Conservation (phyloP, 2,329 filamentous ascomycete species). For the Lomentospora prolificans region DNA sequence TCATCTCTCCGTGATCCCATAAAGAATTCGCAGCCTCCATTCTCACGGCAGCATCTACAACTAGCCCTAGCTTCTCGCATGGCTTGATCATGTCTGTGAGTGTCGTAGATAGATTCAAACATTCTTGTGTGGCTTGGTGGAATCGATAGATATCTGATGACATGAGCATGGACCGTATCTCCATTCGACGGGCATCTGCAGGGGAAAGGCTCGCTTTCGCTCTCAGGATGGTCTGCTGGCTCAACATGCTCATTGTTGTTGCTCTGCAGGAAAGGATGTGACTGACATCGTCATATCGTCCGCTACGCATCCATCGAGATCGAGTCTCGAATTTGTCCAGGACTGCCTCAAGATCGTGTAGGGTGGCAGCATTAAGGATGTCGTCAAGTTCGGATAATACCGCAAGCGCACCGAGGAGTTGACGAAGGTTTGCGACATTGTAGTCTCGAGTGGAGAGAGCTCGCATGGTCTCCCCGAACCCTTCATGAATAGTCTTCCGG, state of each 20-base stretch:
- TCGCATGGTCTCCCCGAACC: conserved; percentile 50
- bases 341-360: conserved; percentile 49
- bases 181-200: conserved; percentile 56
- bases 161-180: conserved; percentile 67
- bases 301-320: conserved; percentile 71
- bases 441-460: conserved; percentile 39
- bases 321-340: conserved; percentile 56
- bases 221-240: conserved; percentile 56
- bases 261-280: conserved; percentile 75
- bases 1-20: conserved; percentile 89
- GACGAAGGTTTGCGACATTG: conserved; percentile 41
- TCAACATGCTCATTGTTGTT: conserved; percentile 71
- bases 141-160: conserved; percentile 68
- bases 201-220: conserved; percentile 50
- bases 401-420: conserved; percentile 53
- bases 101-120: conserved; percentile 73
- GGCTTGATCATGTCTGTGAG: conserved; percentile 67
- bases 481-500: conserved; percentile 49
- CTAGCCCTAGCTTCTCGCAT: conserved; percentile 61
- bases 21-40: conserved; percentile 82
- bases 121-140: conserved; percentile 77
- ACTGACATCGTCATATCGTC: conserved; percentile 70
- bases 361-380: conserved; percentile 50
- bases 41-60: conserved; percentile 65
- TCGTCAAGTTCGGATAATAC: conserved; percentile 76